Evolutionary conservation across 225 moss, liverwort and hornwort genomes (phyloP).

Genomic region (Takakia lepidozioides): DNA sequence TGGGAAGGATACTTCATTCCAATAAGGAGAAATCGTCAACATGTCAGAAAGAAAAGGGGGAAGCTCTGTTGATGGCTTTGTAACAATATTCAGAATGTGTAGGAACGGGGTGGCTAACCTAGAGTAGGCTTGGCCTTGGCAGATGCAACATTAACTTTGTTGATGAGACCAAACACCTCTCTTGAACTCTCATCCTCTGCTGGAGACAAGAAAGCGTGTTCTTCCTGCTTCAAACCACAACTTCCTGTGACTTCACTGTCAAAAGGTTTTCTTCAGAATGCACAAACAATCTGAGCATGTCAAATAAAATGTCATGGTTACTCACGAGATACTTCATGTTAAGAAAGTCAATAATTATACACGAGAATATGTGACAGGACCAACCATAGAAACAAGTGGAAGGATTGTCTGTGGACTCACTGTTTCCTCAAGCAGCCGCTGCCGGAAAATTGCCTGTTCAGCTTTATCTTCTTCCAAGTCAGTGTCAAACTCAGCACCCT

Average conservation of each 20-base stretch:
- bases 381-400: neutral
- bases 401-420: slow-evolving; percentile 26
- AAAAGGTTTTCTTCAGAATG: too few relatives aligned
- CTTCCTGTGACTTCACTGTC: too few relatives aligned
- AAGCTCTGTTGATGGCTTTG: too few relatives aligned
- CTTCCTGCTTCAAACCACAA: too few relatives aligned
- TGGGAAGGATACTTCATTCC: neutral
- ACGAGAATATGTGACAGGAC: neutral
- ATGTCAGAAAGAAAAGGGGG: neutral
- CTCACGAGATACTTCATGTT: too few relatives aligned
- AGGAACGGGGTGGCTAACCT: too few relatives aligned
- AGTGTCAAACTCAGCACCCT: slow-evolving; percentile 14
- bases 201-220: slow-evolving; percentile 62
- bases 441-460: slow-evolving; percentile 49
- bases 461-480: slow-evolving; percentile 68
- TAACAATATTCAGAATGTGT: too few relatives aligned
- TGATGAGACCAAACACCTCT: slow-evolving; percentile 78
- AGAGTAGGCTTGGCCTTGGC: slow-evolving; percentile 35
- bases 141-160: slow-evolving; percentile 80
- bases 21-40: slow-evolving; percentile 1
- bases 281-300: too few relatives aligned
- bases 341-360: neutral
- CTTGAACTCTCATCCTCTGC: slow-evolving; percentile 82
- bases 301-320: too few relatives aligned
- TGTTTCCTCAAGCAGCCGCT: slow-evolving; percentile 82